A percentile compares a stretch with the other conserved stretches of the same genome.
These are phyloP conservation scores for Scheffersomyces segobiensis DNA, from an alignment of 1,139 yeast species.

Conservation along the genomic window DNA sequence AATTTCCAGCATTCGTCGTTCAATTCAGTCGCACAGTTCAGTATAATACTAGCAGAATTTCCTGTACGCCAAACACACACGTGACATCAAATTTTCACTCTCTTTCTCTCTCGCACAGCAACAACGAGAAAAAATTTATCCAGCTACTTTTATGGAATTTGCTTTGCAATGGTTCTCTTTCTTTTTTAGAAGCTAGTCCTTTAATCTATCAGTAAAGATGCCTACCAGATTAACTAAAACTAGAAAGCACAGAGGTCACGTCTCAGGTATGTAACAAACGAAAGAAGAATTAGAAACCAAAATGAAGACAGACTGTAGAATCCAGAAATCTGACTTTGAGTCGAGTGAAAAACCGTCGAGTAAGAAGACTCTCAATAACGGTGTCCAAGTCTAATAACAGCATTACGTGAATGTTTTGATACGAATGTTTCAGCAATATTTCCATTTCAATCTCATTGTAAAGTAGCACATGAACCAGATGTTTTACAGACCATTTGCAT, in stretches of 20 bases:
- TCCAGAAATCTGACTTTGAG: neutral
- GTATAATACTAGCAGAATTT: neutral
- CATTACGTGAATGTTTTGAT: neutral
- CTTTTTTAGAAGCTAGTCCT: slow-evolving; percentile 12
- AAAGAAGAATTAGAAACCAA: slow-evolving; percentile 1
- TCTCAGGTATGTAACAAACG: slow-evolving; percentile 76
- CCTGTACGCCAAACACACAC: neutral
- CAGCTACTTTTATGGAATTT: neutral
- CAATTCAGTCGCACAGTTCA: neutral
- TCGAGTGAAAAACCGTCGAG: neutral
- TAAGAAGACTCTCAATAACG: neutral
- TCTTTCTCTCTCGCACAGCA: neutral
- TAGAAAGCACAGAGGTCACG: slow-evolving; percentile 99
- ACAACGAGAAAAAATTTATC: slow-evolving; percentile 1
- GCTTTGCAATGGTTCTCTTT: slow-evolving; percentile 6
- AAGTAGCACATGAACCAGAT: neutral
- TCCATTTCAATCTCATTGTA: neutral
- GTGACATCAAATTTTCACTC: neutral
- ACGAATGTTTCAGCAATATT: neutral
- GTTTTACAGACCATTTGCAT: no score
- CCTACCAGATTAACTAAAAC: slow-evolving; percentile 99
- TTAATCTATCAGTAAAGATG: slow-evolving; percentile 55
- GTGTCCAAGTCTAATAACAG: neutral
- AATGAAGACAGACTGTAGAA: neutral
- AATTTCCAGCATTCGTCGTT: neutral